Evolutionary conservation across 805 yeast genomes (phyloP), one percentile per base, ranked within the genome.

Genomic region (Metschnikowia lachancei): DNA sequence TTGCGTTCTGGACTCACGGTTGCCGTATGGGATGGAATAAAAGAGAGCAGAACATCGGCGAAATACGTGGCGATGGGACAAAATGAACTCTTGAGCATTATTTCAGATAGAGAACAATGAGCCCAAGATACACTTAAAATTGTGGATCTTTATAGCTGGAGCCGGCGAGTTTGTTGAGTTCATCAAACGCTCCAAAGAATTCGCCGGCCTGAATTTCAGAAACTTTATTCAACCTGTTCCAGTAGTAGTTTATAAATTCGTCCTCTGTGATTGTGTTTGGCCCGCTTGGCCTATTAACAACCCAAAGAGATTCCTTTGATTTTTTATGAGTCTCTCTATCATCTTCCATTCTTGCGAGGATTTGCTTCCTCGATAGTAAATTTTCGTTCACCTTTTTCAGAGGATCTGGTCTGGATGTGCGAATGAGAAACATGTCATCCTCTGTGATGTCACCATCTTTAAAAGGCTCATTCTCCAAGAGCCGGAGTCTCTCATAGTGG

Each of bases 251-350:
- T n/a, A 63, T 45, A 45, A 52, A 67, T 54, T 59, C 74, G 35
- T 60, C 69, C 54, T 66, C 77, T 4, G 66, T 72, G 50, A 65
- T 73, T 29, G 51, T 57, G 38, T 44, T 61, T 4, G 64, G 41
- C 1, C 64, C 72, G 12, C 63, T 63, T 0, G 75, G 70, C 48
- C 87, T 65, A 28, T 72, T 74, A 0, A 85, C 81, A 9, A 82
- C 76, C 96, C 97, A 89, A 18, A 82, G 71, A 10, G 76, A 79
- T 58, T 92, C 97, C 56, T 91, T 89, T 12, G 85, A 78, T 53
- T 87, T 76, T 61, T 92, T 92, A 59, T 88, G 90, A 37, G 96
- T 72, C 62, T 92, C 99, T 55, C 99, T 72, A 62, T 92, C 98
- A 51, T 85, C 91, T 61, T 92, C 97, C 83, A 92, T 89, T 49